Evolutionary conservation across 352 stramenopile genomes (phyloP).

Genomic region (Globisporangium heterothallicum): DNA sequence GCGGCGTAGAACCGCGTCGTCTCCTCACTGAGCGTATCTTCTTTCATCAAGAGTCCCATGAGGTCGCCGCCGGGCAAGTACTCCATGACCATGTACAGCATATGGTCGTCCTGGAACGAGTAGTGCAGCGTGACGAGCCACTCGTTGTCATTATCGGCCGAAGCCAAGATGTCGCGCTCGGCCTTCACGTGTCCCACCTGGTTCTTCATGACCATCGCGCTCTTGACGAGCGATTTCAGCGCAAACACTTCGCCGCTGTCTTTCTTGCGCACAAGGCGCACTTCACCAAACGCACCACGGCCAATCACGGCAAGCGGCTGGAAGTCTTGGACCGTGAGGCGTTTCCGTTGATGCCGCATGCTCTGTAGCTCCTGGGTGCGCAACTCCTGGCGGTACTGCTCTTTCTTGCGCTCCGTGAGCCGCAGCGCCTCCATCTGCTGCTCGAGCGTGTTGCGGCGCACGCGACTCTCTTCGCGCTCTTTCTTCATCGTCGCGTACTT

Average conservation of each 20-base stretch:
- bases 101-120: conserved; percentile 92
- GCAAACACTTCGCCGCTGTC: conserved; percentile 86
- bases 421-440: conserved; percentile 79
- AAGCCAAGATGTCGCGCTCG: conserved; percentile 95
- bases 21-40: conserved; percentile 92
- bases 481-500: conserved; percentile 89
- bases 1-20: conserved; percentile 96
- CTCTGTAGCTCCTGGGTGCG: conserved; percentile 70
- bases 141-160: conserved; percentile 92
- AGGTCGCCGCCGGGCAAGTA: conserved; percentile 98
- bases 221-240: conserved; percentile 91
- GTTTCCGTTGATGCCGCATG: conserved; percentile 79
- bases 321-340: conserved; percentile 91
- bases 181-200: conserved; percentile 96
- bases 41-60: conserved; percentile 98
- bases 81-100: conserved; percentile 97
- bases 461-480: conserved; percentile 75
- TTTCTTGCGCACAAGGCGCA: conserved; percentile 84
- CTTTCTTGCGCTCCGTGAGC: conserved; percentile 69
- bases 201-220: conserved; percentile 89
- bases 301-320: conserved; percentile 96
- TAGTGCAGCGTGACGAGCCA: conserved; percentile 98
- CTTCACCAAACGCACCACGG: conserved; percentile 98
- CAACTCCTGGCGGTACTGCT: conserved; percentile 78
- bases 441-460: conserved; percentile 72